Evolutionary conservation across 805 yeast genomes (phyloP), one percentile per base, ranked within the genome.

Genomic region (Candida ficus): DNA sequence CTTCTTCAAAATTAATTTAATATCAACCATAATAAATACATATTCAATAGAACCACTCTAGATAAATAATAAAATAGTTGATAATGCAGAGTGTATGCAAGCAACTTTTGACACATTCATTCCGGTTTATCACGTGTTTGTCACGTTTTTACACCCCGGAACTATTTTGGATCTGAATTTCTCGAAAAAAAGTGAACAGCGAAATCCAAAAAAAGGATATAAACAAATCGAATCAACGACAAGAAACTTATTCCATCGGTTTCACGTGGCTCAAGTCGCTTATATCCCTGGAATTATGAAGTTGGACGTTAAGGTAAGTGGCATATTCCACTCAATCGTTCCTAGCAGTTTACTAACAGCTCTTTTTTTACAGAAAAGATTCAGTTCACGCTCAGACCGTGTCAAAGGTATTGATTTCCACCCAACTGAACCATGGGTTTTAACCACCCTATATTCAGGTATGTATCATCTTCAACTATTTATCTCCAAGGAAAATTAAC

Each of bases 321-420:
- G 16, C 18, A 17, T 28, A 2, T 11, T 7, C 18, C 8, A 21
- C 10, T 28, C 20, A 23, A 30, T 33, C 7, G 14, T 11, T 5
- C 18, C 12, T 8, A 4, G 12, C 9, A 4, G 12, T 11, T 10
- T 29, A 29, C 33, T 29, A 19, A 29, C 33, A 19, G 14, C 14
- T n/a, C 9, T 3, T 34, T 6, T 37, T 42, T 35, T 29, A 45
- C 59, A 83, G 76, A 87, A 85, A 70, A 82, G 82, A 55, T 86
- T 90, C 65, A 83, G 88, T 52, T 78, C 93, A 47, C 86, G 96
- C 56, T 83, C 97, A 29, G 97, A 90, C 63, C 82, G 99, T 63
- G 97, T 93, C 61, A 93, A 93, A 66, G 97, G 96, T 37, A 83
- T 93, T 58, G 99, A 93, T 66, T 85, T 93, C 73, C 99, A 93